A percentile compares a stretch with the other conserved stretches of the same genome.
Evolutionary conservation across 192 early-diverging fungal species (phyloP).

Genomic region (Rhizoclosmatium globosum): DNA sequence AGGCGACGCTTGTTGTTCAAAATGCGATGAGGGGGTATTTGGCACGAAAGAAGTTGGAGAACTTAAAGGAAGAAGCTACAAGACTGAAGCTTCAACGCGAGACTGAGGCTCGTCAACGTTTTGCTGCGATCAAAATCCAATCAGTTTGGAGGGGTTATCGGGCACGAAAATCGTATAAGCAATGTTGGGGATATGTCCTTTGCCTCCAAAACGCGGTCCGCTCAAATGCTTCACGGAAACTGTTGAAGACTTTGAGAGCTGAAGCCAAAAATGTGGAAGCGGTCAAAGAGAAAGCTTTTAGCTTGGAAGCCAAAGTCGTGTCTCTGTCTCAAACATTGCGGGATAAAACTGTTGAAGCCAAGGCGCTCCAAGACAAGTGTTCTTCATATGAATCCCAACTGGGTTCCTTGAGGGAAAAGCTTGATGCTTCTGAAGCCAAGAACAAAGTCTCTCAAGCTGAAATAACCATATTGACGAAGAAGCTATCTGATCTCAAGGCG

Average conservation of each 20-base stretch:
- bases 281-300: slow-evolving; percentile 88
- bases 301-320: slow-evolving; percentile 91
- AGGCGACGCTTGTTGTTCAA: slow-evolving; percentile 71
- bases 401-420: slow-evolving; percentile 72
- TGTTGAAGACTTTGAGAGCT: slow-evolving; percentile 70
- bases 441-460: slow-evolving; percentile 58
- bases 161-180: slow-evolving; percentile 67
- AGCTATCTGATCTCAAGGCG: slow-evolving; percentile 27
- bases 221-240: slow-evolving; percentile 69
- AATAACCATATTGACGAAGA: slow-evolving; percentile 32
- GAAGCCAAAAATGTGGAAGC: slow-evolving; percentile 86
- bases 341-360: slow-evolving; percentile 70
- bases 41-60: slow-evolving; percentile 67
- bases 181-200: slow-evolving; percentile 63
- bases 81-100: slow-evolving; percentile 74
- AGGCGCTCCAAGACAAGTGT: slow-evolving; percentile 59
- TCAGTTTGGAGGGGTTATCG: slow-evolving; percentile 68
- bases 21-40: slow-evolving; percentile 60
- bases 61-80: slow-evolving; percentile 64
- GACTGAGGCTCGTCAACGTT: slow-evolving; percentile 59
- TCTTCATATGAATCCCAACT: slow-evolving; percentile 69
- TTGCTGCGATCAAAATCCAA: slow-evolving; percentile 81
- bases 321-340: slow-evolving; percentile 82
- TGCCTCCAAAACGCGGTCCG: slow-evolving; percentile 85
- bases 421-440: slow-evolving; percentile 63